phyloP scores from a whole-genome alignment of 306 rosid species.

The Abrus precatorius region DNA sequence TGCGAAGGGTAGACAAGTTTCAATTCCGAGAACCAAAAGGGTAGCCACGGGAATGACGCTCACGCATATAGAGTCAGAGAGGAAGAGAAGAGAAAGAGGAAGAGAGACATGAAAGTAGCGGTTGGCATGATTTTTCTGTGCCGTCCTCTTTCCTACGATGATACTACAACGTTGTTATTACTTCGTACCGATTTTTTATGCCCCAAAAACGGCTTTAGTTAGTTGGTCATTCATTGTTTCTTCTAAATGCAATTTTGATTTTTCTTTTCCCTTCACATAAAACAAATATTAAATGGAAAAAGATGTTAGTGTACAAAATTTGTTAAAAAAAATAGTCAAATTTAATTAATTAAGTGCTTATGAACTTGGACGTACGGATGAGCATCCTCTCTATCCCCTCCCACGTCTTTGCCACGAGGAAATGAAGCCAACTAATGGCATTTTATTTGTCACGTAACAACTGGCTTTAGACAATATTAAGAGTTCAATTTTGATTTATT shows the following conservation, averaged over 20 bases:
- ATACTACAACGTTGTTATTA: conserved; percentile 19
- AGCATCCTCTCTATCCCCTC: not conserved
- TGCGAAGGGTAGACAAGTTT: conserved; percentile 42
- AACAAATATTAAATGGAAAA: not conserved
- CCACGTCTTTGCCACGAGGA: conserved; percentile 13
- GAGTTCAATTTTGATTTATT: too few relatives aligned
- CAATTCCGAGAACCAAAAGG: conserved; percentile 46
- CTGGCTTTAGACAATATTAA: too few relatives aligned
- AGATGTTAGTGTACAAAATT: not conserved
- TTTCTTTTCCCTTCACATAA: not conserved
- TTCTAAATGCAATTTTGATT: conserved; percentile 2
- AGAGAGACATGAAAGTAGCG: conserved; percentile 46
- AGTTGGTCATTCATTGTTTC: conserved; percentile 22
- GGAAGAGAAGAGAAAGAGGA: conserved; percentile 42
- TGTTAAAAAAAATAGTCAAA: not conserved
- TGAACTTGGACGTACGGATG: conserved; percentile 20
- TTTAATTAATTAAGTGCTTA: not conserved
- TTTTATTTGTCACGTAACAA: not conserved
- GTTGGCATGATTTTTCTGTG: conserved; percentile 61
- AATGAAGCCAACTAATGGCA: not conserved
- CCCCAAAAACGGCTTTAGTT: conserved; percentile 55
- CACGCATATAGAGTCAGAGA: conserved; percentile 29
- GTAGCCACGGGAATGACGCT: conserved; percentile 44
- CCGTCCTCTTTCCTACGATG: conserved; percentile 33
- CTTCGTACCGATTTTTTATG: conserved; percentile 56